Evolutionary conservation across 345 rosid genomes (phyloP).

Genomic region (Aegle marmelos): DNA sequence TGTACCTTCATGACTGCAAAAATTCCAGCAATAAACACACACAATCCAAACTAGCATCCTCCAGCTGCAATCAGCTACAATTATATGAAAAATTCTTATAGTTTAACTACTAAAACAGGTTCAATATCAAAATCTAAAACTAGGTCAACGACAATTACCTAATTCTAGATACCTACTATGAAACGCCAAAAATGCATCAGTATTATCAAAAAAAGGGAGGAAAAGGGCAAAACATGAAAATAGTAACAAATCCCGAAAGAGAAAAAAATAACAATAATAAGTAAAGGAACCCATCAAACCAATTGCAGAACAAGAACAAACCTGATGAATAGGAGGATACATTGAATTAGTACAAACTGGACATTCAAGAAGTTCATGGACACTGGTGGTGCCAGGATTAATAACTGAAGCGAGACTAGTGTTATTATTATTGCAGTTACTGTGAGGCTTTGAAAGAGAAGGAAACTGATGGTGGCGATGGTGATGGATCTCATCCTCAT

Average conservation of each 20-base stretch:
- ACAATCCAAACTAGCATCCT: background rate
- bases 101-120: background rate
- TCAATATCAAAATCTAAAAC: background rate
- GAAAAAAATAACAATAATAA: background rate
- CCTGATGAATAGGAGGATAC: slow-evolving; percentile 99
- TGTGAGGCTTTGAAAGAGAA: slow-evolving; percentile 53
- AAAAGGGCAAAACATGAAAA: background rate
- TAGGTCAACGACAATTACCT: background rate
- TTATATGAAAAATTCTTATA: slow-evolving; percentile 1
- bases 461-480: slow-evolving; percentile 50
- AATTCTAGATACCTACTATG: background rate
- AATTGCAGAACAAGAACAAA: slow-evolving; percentile 17
- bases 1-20: background rate
- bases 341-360: slow-evolving; percentile 96
- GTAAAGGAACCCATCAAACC: background rate
- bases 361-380: slow-evolving; percentile 94
- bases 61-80: background rate
- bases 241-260: background rate
- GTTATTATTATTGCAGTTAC: slow-evolving; percentile 32
- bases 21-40: background rate
- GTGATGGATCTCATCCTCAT: slow-evolving; percentile 82
- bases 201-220: background rate
- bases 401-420: slow-evolving; percentile 39
- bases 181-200: background rate
- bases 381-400: slow-evolving; percentile 75